These are phyloP conservation scores for Diddensiella transvaalensis DNA, from an alignment of 805 yeast species.

Conservation along the genomic window DNA sequence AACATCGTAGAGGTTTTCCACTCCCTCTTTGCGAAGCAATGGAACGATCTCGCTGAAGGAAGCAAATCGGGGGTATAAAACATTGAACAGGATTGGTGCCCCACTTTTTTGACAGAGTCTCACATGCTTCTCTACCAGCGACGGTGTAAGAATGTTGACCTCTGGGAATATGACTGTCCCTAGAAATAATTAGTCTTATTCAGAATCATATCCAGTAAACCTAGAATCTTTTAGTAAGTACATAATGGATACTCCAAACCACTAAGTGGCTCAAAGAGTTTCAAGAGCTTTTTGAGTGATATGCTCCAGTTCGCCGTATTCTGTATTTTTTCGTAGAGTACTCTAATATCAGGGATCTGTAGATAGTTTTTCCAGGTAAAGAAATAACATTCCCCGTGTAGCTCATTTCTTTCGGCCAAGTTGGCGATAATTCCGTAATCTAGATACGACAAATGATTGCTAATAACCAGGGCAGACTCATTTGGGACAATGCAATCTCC, in stretches of 20 bases:
- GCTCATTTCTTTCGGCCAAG: slow-evolving; percentile 24
- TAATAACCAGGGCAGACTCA: slow-evolving; percentile 36
- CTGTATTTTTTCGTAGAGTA: slow-evolving; percentile 45
- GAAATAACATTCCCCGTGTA: slow-evolving; percentile 41
- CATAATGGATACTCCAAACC: slow-evolving; percentile 6
- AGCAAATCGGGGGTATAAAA: slow-evolving; percentile 72
- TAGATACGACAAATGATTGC: slow-evolving; percentile 60
- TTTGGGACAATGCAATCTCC: slow-evolving; percentile 21
- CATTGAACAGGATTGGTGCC: slow-evolving; percentile 55
- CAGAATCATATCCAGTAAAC: slow-evolving; percentile 11
- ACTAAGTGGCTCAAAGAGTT: slow-evolving; percentile 3
- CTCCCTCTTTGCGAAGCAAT: slow-evolving; percentile 25
- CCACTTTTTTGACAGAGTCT: slow-evolving; percentile 53
- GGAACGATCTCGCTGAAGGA: slow-evolving; percentile 28
- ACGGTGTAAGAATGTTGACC: slow-evolving; percentile 50
- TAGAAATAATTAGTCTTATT: slow-evolving; percentile 35
- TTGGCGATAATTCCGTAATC: slow-evolving; percentile 58
- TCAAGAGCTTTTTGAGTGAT: slow-evolving; percentile 34
- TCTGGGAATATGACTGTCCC: slow-evolving; percentile 84
- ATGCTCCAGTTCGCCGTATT: slow-evolving; percentile 69
- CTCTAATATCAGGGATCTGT: slow-evolving; percentile 53
- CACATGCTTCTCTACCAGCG: slow-evolving; percentile 45
- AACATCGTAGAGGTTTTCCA: slow-evolving; percentile 47
- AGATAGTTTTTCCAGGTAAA: slow-evolving; percentile 69
- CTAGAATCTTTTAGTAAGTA: no score